Evolutionary conservation across 2,329 filamentous ascomycete genomes (phyloP).

Genomic region (Phoma sp.): DNA sequence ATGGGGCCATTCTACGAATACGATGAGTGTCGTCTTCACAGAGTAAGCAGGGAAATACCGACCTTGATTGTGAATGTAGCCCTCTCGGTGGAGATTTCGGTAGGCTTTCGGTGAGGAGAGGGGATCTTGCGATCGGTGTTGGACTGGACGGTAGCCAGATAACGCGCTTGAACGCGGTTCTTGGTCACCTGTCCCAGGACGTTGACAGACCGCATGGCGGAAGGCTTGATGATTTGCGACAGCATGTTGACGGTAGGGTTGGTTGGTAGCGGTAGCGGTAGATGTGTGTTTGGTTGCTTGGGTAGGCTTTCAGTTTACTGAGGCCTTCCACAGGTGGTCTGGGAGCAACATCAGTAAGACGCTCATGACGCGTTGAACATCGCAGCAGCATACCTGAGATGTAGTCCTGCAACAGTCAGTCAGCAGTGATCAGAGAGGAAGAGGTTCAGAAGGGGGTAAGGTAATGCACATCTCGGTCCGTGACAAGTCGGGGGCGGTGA

Average conservation of each 20-base stretch:
- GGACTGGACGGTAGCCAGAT: constrained; percentile 70
- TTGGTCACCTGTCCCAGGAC: constrained; percentile 57
- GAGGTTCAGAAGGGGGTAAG: constrained; percentile 7
- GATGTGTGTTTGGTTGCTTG: constrained; percentile 20
- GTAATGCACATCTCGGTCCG: constrained; percentile 13
- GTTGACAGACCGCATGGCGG: constrained; percentile 52
- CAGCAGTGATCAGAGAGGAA: constrained; percentile 39
- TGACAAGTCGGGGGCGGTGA: constrained; percentile 24
- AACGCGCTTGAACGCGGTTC: constrained; percentile 54
- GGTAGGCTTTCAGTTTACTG: constrained; percentile 61
- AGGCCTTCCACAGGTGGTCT: constrained; percentile 74
- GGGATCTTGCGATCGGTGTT: constrained; percentile 75
- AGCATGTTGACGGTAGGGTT: constrained; percentile 57
- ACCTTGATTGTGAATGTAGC: constrained; percentile 95
- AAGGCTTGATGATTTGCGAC: constrained; percentile 60
- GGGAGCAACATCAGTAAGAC: constrained; percentile 32
- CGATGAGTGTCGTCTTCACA: constrained; percentile 40
- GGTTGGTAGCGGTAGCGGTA: constrained; percentile 21
- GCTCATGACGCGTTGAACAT: constrained; percentile 22
- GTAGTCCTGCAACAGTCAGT: constrained; percentile 61
- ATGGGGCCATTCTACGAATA: constrained; percentile 80
- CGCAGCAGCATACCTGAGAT: constrained; percentile 61
- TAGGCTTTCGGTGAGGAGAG: constrained; percentile 63
- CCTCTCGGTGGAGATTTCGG: constrained; percentile 73
- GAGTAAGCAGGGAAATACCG: constrained; percentile 42